Base-by-base conservation (phyloP, 2,329 filamentous ascomycete species). In the Neurospora sp. region DNA sequence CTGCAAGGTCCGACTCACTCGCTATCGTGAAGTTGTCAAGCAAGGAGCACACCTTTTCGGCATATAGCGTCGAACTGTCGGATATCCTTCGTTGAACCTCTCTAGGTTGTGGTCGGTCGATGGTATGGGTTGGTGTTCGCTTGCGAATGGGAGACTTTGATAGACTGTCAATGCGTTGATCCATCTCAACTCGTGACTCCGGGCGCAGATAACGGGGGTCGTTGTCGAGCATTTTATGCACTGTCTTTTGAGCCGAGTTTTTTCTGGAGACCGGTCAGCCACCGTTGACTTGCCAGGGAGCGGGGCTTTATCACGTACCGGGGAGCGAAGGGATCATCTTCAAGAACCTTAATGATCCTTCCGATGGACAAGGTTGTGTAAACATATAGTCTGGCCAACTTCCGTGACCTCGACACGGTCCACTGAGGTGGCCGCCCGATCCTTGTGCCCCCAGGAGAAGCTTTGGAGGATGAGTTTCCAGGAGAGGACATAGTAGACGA, bases 191-290 rank as follows among this genome's bases (percentile, higher is more conserved):
- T 11, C 82, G 79, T 42, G 80, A 82, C 71, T 82, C 82, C 1
- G 86, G 86, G 23, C 85, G 83, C 67, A 88, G 80, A 82, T 86
- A 87, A 75, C 86, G 82, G 38, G 86, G 85, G 43, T 89, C 85
- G 72, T 88, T 86, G 72, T 87, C 86, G 39, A 89, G 81, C 72
- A 87, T 82, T 8, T 80, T 79, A 69, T 85, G 84, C 73, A 88
- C 82, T 28, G 84, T 86, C 78, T 89, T 88, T 75, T 86, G 86
- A 40, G 84, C 86, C 38, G 86, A 87, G 73, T 88, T 86, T 74
- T 84, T 84, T 43, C 85, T 87, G 70, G 70, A 52, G 46, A 19
- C 39, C 36, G 15, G 62, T 73, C 69, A 71, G 71, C 67, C 68
- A 19, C 17, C 19, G n/a, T 7, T 40, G 10, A 40, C 13, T 10